Percentiles rank a stretch among this genome's conserved stretches.
Evolutionary conservation across 305 asterid genomes (phyloP).

Genomic region (Fraxinus platypoda): DNA sequence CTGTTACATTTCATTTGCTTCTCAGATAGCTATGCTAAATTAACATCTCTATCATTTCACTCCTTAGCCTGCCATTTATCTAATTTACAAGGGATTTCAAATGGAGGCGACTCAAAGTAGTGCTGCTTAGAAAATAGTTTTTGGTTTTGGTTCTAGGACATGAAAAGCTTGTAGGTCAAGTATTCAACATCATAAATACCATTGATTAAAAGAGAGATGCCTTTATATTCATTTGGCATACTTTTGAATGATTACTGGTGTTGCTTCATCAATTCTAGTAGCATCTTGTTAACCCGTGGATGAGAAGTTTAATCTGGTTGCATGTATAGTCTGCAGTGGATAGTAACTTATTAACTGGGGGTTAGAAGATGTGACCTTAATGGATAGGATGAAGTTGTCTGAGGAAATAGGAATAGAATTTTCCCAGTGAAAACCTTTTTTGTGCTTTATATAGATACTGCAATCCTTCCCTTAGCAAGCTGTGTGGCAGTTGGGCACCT

Average conservation of each 20-base stretch:
- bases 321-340: neutral
- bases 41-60: neutral
- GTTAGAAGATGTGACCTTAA: neutral
- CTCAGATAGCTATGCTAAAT: neutral
- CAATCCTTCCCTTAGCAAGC: neutral
- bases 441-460: neutral
- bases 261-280: neutral
- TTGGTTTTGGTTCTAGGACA: neutral
- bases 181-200: neutral
- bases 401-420: neutral
- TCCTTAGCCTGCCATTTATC: neutral
- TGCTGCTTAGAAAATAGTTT: neutral
- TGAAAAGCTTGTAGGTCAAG: neutral
- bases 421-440: neutral
- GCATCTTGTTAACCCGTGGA: neutral
- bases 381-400: neutral
- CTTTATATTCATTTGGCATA: neutral
- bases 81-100: neutral
- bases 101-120: neutral
- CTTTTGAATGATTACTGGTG: neutral
- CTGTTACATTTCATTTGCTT: neutral
- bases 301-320: neutral
- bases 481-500: neutral
- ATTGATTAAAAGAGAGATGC: neutral
- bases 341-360: neutral